Base-by-base conservation (phyloP, 2,329 filamentous ascomycete genomes). In the Apiospora pterosperma region DNA sequence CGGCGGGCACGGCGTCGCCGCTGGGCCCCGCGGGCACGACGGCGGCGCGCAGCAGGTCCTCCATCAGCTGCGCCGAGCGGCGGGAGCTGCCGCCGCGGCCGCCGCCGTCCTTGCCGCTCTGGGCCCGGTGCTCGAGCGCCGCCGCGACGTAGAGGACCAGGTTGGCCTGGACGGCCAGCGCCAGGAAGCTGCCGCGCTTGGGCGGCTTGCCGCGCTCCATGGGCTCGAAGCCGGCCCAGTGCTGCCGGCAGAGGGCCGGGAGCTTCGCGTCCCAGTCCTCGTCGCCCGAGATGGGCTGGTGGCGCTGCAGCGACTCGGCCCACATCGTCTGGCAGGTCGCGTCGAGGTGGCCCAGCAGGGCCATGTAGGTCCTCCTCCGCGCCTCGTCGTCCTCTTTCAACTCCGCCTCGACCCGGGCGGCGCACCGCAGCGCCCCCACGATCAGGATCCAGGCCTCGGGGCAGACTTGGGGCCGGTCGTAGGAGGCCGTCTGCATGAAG, bases 121-220 rank as follows among this genome's bases (percentile, higher is more conserved):
- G n/a, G n/a, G n/a, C n/a, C n/a, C n/a, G n/a, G n/a, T n/a, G n/a
- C n/a, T n/a, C n/a, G 36, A 75, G 36, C 23, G 72, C 73, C 42
- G 63, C 58, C 1, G 59, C 63, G 7, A 69, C 67, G 58, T 74
- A 76, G 14, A 66, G 67, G n/a, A 73, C 68, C 0, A 76, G 63
- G 41, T 72, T 75, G 39, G 74, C 73, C 58, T 76, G 74, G 6
- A 76, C 69, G n/a, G 71, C 69, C 1, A 76, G 68, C 6, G 73
- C 62, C 12, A 75, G 65, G 63, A 76, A 73, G 41, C 74, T 69
- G 25, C 70, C 71, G 16, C 74, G 72, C 62, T 73, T 74, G 3
- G 74, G 73, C n/a, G 74, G 68, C 65, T 74, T 74, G n/a, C 74
- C 73, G 2, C 71, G 68, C 61, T 73, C 74, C 73, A 76, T 75